These are phyloP conservation scores for Lecanicillium sp. DNA, from an alignment of 2,329 filamentous ascomycete species.

Conservation along the genomic window DNA sequence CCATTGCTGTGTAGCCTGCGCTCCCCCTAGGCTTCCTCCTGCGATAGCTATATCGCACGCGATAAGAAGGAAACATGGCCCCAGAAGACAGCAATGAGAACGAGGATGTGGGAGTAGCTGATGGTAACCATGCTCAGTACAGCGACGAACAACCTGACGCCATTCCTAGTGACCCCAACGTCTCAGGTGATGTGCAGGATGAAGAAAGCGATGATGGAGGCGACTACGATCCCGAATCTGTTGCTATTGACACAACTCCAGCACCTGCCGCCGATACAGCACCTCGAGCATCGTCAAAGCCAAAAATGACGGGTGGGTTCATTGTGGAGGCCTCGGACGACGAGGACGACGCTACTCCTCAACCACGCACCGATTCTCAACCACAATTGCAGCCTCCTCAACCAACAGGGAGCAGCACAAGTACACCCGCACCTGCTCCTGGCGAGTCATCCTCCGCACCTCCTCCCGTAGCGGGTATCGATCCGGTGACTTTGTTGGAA, in stretches of 20 bases:
- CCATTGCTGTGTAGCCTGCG: too few relatives aligned
- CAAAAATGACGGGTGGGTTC: constrained; percentile 52
- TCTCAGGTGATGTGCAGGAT: constrained; percentile 39
- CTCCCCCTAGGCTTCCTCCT: too few relatives aligned
- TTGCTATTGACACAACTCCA: constrained; percentile 32
- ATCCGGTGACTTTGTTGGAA: constrained; percentile 74
- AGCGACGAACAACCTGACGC: constrained; percentile 47
- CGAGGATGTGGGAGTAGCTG: constrained; percentile 44
- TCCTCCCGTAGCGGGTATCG: constrained; percentile 38
- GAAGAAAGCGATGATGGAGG: constrained; percentile 43
- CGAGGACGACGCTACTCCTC: constrained; percentile 8
- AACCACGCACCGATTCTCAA: not conserved
- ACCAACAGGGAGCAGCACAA: constrained; percentile 8
- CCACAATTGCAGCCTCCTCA: constrained; percentile 7
- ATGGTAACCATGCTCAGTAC: constrained; percentile 48
- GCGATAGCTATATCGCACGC: not conserved
- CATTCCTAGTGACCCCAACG: constrained; percentile 36
- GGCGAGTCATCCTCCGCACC: constrained; percentile 23
- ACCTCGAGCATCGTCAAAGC: constrained; percentile 33
- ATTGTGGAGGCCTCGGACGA: constrained; percentile 52
- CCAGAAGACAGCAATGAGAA: constrained; percentile 39
- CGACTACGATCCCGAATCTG: constrained; percentile 51
- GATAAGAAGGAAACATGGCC: constrained; percentile 21
- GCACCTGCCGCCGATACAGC: not conserved
- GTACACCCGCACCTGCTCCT: constrained; percentile 13